phyloP scores from a whole-genome alignment of 2,329 filamentous ascomycete genomes.

The Decorospora gaudefroyi region DNA sequence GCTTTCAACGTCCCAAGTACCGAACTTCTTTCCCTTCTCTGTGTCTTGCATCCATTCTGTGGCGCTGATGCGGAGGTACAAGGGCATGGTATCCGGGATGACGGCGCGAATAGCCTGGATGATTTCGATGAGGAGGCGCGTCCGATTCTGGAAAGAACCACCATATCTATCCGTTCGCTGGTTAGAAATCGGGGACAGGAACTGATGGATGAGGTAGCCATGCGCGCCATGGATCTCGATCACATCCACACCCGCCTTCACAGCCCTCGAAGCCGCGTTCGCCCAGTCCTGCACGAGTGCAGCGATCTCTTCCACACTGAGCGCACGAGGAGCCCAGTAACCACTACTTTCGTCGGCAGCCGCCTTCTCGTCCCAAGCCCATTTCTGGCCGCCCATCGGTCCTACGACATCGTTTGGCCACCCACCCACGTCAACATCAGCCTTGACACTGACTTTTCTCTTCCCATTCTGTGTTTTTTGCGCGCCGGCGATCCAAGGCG shows the following conservation, averaged over 20 bases:
- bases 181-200: slow-evolving; percentile 50
- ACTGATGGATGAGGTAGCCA: slow-evolving; percentile 52
- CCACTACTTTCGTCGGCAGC: slow-evolving; percentile 37
- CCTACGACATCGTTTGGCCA: slow-evolving; percentile 46
- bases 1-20: slow-evolving; percentile 50
- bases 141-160: slow-evolving; percentile 49
- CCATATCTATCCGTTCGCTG: slow-evolving; percentile 51
- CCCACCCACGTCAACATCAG: slow-evolving; percentile 36
- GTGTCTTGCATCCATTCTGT: slow-evolving; percentile 48
- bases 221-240: slow-evolving; percentile 53
- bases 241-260: slow-evolving; percentile 45
- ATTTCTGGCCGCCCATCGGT: slow-evolving; percentile 46
- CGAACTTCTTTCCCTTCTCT: slow-evolving; percentile 34
- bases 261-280: slow-evolving; percentile 44
- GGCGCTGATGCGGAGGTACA: slow-evolving; percentile 44
- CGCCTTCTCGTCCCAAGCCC: slow-evolving; percentile 47
- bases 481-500: slow-evolving; percentile 36
- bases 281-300: slow-evolving; percentile 49
- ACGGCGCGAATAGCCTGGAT: slow-evolving; percentile 43
- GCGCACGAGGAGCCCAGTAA: slow-evolving; percentile 45
- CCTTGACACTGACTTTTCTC: slow-evolving; percentile 35
- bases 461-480: slow-evolving; percentile 25
- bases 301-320: slow-evolving; percentile 49
- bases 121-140: slow-evolving; percentile 49
- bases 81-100: slow-evolving; percentile 42